Conservation (phyloP, 2,329 filamentous ascomycete species). For the Pseudogymnoascus sp. region DNA sequence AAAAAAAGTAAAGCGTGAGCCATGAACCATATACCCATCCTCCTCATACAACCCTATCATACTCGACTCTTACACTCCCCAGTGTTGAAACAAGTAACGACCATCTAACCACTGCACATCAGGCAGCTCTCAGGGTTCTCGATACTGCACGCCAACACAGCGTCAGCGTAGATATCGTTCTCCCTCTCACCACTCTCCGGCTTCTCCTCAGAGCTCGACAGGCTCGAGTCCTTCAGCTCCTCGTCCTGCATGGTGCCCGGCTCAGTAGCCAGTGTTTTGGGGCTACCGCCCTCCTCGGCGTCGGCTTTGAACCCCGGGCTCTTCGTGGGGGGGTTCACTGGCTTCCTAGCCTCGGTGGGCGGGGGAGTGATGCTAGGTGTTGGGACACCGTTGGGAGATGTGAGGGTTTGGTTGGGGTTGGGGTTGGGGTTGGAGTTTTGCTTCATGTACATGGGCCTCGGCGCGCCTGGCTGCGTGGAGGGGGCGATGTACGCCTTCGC, state of each 20-base stretch:
- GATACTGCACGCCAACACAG: slow-evolving; percentile 88
- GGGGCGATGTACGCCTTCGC: slow-evolving; percentile 35
- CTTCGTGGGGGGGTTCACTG: slow-evolving; percentile 44
- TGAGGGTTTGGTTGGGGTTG: slow-evolving; percentile 26
- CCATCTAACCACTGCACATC: slow-evolving; percentile 82
- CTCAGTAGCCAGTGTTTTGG: slow-evolving; percentile 68
- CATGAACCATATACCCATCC: slow-evolving; percentile 9
- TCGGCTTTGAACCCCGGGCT: slow-evolving; percentile 69
- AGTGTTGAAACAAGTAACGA: not conserved
- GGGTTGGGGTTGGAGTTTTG: slow-evolving; percentile 34
- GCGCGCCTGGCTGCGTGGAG: slow-evolving; percentile 49
- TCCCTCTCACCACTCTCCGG: slow-evolving; percentile 65
- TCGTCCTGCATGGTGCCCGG: slow-evolving; percentile 54
- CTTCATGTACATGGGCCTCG: slow-evolving; percentile 60
- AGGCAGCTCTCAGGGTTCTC: slow-evolving; percentile 91
- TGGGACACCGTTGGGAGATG: slow-evolving; percentile 52
- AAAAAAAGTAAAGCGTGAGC: slow-evolving; percentile 7
- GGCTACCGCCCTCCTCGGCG: slow-evolving; percentile 66
- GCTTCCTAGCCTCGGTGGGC: slow-evolving; percentile 36
- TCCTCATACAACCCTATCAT: slow-evolving; percentile 9
- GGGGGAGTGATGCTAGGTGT: slow-evolving; percentile 62
- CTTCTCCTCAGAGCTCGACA: slow-evolving; percentile 51
- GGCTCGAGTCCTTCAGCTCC: slow-evolving; percentile 49
- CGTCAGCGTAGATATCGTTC: slow-evolving; percentile 90
- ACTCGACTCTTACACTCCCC: not conserved